A percentile compares a stretch with the other conserved stretches of the same genome.
Conservation (phyloP, 1,284 basidiomycete species). For the Trichosporon sp. region DNA sequence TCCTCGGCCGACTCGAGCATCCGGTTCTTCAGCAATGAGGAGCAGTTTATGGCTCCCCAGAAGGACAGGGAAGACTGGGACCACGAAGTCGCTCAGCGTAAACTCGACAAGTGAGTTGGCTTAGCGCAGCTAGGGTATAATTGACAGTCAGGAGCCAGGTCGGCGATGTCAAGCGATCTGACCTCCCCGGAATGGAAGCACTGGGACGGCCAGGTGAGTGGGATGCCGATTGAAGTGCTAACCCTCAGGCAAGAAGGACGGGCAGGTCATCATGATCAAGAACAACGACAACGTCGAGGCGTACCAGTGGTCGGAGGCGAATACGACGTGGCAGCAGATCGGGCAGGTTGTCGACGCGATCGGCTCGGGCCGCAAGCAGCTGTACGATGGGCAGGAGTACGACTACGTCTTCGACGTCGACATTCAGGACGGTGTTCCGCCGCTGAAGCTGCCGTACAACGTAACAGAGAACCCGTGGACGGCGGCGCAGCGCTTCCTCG, state of each 20-base stretch:
- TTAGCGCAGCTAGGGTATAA: background rate
- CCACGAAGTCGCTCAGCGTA: slow-evolving; percentile 65
- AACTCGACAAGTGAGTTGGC: slow-evolving; percentile 52
- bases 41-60: slow-evolving; percentile 72
- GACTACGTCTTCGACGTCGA: slow-evolving; percentile 99
- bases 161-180: slow-evolving; percentile 87
- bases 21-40: slow-evolving; percentile 78
- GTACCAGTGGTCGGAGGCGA: slow-evolving; percentile 80
- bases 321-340: slow-evolving; percentile 81
- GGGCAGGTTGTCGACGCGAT: slow-evolving; percentile 95
- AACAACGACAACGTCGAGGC: slow-evolving; percentile 79
- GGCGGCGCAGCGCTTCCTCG: slow-evolving; percentile 87
- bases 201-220: slow-evolving; percentile 69
- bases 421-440: slow-evolving; percentile 86
- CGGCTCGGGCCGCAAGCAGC: slow-evolving; percentile 80
- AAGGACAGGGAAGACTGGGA: slow-evolving; percentile 72
- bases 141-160: slow-evolving; percentile 67
- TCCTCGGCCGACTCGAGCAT: slow-evolving; percentile 86
- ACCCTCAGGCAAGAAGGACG: slow-evolving; percentile 76
- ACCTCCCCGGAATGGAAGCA: slow-evolving; percentile 82
- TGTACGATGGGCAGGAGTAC: slow-evolving; percentile 89
- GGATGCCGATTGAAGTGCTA: slow-evolving; percentile 4
- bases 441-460: slow-evolving; percentile 94
- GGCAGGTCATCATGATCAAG: slow-evolving; percentile 88
- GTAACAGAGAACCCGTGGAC: slow-evolving; percentile 88